These are phyloP conservation scores for Collybia mongolica DNA, from an alignment of 768 basidiomycete genomes.

Conservation along the genomic window DNA sequence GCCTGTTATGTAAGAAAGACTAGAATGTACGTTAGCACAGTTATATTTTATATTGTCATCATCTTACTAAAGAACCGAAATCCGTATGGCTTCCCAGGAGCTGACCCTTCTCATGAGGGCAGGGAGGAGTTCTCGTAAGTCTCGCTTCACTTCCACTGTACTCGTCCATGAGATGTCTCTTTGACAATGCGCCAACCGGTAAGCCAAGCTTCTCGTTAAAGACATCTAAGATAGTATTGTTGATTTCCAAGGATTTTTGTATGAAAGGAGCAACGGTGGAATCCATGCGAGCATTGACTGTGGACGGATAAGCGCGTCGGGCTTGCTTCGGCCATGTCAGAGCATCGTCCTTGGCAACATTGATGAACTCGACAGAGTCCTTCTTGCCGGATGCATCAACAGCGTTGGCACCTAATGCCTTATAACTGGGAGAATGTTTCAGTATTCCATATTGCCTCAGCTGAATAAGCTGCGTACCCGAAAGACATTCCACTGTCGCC, in stretches of 20 bases:
- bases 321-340: constrained; percentile 54
- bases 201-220: constrained; percentile 59
- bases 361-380: constrained; percentile 64
- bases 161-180: constrained; percentile 42
- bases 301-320: constrained; percentile 56
- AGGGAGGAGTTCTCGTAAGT: constrained; percentile 48
- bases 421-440: constrained; percentile 41
- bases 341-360: constrained; percentile 68
- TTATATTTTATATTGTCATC: constrained; percentile 8
- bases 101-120: constrained; percentile 31
- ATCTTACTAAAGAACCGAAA: constrained; percentile 65
- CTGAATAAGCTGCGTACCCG: constrained; percentile 26
- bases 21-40: constrained; percentile 31
- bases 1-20: constrained; percentile 68
- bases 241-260: constrained; percentile 55
- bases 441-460: not conserved
- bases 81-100: constrained; percentile 69
- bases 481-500: constrained; percentile 43
- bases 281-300: constrained; percentile 45
- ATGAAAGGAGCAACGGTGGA: constrained; percentile 54
- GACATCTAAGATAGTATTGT: constrained; percentile 48
- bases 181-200: constrained; percentile 42
- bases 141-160: constrained; percentile 59
- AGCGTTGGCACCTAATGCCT: constrained; percentile 61
- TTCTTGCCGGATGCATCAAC: constrained; percentile 56